phyloP scores from a whole-genome alignment of 1,139 yeast species.

The Diutina ranongensis region DNA sequence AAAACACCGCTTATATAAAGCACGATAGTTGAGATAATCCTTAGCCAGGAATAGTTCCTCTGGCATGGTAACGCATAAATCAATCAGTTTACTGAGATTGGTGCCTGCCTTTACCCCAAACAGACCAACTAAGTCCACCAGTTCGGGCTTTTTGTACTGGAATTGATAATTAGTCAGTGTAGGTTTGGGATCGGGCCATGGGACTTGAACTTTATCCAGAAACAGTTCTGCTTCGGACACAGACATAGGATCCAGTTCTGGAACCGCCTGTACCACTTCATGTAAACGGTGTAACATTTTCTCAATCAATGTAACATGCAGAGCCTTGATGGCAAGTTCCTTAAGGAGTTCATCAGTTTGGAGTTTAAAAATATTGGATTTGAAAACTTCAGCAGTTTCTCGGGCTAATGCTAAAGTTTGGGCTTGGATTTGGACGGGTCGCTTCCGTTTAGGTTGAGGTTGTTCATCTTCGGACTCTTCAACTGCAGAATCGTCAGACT shows the following conservation, averaged over 20 bases:
- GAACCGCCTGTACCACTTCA: conserved; percentile 53
- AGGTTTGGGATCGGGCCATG: conserved; percentile 88
- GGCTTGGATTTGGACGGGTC: background rate
- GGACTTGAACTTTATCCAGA: conserved; percentile 49
- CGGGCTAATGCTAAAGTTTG: conserved; percentile 38
- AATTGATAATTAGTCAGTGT: conserved; percentile 57
- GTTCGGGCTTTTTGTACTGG: conserved; percentile 59
- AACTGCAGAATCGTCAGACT: background rate
- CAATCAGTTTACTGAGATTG: conserved; percentile 47
- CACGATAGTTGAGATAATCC: conserved; percentile 84
- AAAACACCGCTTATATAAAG: conserved; percentile 80
- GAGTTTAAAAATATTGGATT: conserved; percentile 85
- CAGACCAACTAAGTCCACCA: conserved; percentile 75
- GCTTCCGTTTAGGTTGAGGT: background rate
- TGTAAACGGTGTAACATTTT: conserved; percentile 69
- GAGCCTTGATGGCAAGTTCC: conserved; percentile 66
- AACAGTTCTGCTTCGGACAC: conserved; percentile 40
- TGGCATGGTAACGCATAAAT: conserved; percentile 79
- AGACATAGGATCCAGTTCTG: conserved; percentile 38
- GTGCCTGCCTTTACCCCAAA: conserved; percentile 81
- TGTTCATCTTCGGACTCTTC: background rate
- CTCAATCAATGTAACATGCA: conserved; percentile 56
- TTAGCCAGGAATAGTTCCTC: conserved; percentile 61
- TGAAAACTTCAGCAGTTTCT: conserved; percentile 88
- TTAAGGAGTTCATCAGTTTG: conserved; percentile 84